Conservation (phyloP, 345 rosid species). For the Combretum micranthum region DNA sequence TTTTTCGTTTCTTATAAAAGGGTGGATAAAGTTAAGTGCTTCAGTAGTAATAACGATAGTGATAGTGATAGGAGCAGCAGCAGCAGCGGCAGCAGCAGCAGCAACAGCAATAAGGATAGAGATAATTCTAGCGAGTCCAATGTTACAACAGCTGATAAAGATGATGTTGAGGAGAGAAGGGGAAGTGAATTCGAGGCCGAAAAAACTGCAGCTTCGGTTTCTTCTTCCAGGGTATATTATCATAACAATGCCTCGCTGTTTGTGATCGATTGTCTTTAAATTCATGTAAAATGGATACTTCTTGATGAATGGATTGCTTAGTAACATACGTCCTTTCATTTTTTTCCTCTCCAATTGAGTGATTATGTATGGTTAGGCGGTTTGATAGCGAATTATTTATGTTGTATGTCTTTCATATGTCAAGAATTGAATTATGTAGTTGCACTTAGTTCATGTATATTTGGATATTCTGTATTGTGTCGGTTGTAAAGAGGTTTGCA, state of each 20-base stretch:
- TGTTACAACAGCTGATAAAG: constrained; percentile 33
- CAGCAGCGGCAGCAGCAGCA: neutral
- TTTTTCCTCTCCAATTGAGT: too few relatives aligned
- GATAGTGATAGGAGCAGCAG: neutral
- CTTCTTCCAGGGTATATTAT: constrained; percentile 46
- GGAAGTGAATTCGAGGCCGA: constrained; percentile 36
- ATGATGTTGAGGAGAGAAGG: constrained; percentile 26
- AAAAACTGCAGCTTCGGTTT: constrained; percentile 32
- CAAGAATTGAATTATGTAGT: too few relatives aligned
- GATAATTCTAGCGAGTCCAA: constrained; percentile 27
- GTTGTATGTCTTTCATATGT: too few relatives aligned
- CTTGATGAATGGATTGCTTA: too few relatives aligned
- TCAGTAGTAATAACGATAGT: constrained; percentile 19
- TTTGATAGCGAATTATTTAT: too few relatives aligned
- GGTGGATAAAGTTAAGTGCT: constrained; percentile 31
- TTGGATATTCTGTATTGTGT: too few relatives aligned
- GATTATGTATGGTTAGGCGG: too few relatives aligned
- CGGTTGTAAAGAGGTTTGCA: too few relatives aligned
- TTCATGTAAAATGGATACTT: neutral
- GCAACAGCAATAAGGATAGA: constrained; percentile 13
- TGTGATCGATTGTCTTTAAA: neutral
- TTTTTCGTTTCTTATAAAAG: constrained; percentile 10
- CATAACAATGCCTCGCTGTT: neutral
- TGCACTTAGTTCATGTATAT: too few relatives aligned
- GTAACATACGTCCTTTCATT: too few relatives aligned